Evolutionary conservation across 352 stramenopile genomes (phyloP), one percentile per base, ranked within the genome.

Genomic region (Blastocystis sp.): DNA sequence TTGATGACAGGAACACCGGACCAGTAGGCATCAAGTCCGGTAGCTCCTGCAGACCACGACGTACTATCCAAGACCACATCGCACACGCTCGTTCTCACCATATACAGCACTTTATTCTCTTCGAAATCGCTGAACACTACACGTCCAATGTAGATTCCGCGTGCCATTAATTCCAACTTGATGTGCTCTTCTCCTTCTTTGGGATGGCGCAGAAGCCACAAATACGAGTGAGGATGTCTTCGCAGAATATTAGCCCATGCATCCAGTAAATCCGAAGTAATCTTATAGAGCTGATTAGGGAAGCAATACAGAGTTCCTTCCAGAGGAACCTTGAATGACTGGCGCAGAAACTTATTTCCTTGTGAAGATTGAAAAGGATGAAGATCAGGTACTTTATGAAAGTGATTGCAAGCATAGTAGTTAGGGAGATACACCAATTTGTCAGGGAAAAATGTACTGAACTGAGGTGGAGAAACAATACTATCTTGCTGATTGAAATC

Each of bases 111-210:
- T 37, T 85, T 85, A 43, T 85, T 53, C 13, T 85, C 54, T 30
- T 85, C 73, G 56, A 85, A 85, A 30, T 85, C 73, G 55, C 73
- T 85, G 73, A 85, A 85, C 0, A 85, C 53, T 26, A 85, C 55
- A n/a, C 73, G 73, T 20, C 50, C 53, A 6, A 26, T 26, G 50
- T n/a, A 50, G 54, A 85, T 47, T n/a, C 73, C 73, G 3, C 73
- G 73, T 18, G 73, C 43, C 73, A 68, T 64, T 20, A 85, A 45
- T 24, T 85, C 73, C 11, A 66, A 24, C 34, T 66, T 65, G 30
- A 85, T 85, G 56, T 68, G 18, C n/a, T 55, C n/a, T 34, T 85
- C 73, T n/a, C 73, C 73, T n/a, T 85, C 73, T 5, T n/a, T 8
- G 11, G 73, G 73, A 45, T 85, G 73, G 3, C 73, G 73, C 39